These are phyloP conservation scores for Eucalyptus camaldulensis DNA, from an alignment of 345 rosid genomes.

Conservation along the genomic window DNA sequence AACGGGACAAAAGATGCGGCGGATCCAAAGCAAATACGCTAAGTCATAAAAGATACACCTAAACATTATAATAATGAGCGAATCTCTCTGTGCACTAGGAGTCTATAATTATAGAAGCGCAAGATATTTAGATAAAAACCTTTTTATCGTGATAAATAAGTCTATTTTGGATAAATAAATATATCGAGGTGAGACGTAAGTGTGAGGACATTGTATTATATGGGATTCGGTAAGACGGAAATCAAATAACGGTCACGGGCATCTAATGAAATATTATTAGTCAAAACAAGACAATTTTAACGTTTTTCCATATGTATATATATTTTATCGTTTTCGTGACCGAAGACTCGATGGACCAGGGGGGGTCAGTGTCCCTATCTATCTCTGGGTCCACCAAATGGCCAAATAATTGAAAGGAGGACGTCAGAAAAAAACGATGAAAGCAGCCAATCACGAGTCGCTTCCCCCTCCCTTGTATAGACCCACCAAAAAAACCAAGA, in stretches of 20 bases:
- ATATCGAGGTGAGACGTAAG: background rate
- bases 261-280: background rate
- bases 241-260: background rate
- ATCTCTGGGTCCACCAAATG: background rate
- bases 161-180: background rate
- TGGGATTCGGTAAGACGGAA: background rate
- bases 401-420: background rate
- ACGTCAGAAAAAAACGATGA: rapidly evolving
- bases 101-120: background rate
- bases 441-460: background rate
- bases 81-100: background rate
- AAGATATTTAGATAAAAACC: background rate
- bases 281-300: background rate
- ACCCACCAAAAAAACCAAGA: background rate
- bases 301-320: background rate
- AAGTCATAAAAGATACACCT: background rate
- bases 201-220: background rate
- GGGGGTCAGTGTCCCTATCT: background rate
- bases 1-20: background rate
- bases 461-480: background rate
- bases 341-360: background rate
- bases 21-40: background rate
- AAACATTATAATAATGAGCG: background rate
- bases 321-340: background rate
- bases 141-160: background rate